Base-by-base conservation (phyloP, 441 rosid species). In the Isatis lusitanica region DNA sequence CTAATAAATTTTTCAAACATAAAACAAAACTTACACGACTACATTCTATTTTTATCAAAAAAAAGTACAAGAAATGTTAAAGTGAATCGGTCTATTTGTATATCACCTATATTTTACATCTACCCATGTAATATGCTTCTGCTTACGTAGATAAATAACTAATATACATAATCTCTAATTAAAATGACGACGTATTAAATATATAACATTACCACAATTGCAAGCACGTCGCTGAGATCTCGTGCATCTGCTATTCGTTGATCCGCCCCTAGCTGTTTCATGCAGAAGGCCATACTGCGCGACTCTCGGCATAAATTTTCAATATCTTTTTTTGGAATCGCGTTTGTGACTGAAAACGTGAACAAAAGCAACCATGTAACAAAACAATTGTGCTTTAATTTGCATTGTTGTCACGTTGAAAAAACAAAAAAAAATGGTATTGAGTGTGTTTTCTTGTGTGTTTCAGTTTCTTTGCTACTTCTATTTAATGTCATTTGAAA, bases 171-270 rank as follows among this genome's bases (percentile, higher is more conserved):
- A 21, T 21, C 24, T 2, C 24, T 21, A 21, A 21, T 21, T 2
- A 21, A 21, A 21, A 50, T 18, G 30, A 50, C 2, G 15, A 50
- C 15, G 11, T 50, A 50, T 21, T 21, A 21, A 11, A 50, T 50
- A 50, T 21, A 50, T 36, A 21, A 21, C 24, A 21, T 21, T 50
- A 21, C 68, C 61, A 30, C 62, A 38, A 62, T 71, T 12, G 51
- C 28, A 71, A 71, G 62, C 13, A 71, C 73, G 43, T 44, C 55
- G 5, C 15, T n/a, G 33, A 71, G 67, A 11, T 62, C 62, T 24
- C 43, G 31, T 28, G 68, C 68, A 43, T 18, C 43, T 62, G 10
- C 5, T 28, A 10, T 39, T 28, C 75, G 68, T 39, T 53, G 53
- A 60, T 71, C 75, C 1, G 21, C 0, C 4, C 18, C 21, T 4